A percentile compares a stretch with the other conserved stretches of the same genome.
Conservation (phyloP, 371 early-diverging fungal species). For the Rhizopus stolonifer region DNA sequence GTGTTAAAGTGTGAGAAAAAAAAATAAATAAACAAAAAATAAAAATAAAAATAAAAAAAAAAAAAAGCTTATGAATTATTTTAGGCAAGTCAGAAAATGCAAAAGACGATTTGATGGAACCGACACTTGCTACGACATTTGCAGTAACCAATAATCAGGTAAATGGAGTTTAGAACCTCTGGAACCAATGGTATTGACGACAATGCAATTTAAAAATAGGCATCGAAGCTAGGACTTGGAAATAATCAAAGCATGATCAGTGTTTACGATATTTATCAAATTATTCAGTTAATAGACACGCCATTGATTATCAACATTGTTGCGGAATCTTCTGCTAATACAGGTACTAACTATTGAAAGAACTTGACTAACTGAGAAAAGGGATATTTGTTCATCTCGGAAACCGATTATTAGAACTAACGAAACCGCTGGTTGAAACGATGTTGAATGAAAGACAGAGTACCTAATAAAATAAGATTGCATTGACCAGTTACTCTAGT, state of each 20-base stretch:
- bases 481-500: constrained; percentile 15
- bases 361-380: too few species aligned
- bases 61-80: not conserved
- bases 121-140: constrained; percentile 40
- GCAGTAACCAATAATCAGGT: constrained; percentile 47
- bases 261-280: constrained; percentile 57
- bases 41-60: too few species aligned
- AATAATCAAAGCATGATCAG: constrained; percentile 62
- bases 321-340: constrained; percentile 55
- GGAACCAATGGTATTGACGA: constrained; percentile 3
- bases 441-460: constrained; percentile 15
- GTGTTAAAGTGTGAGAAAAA: constrained; percentile 53
- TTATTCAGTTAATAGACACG: constrained; percentile 59
- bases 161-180: constrained; percentile 5
- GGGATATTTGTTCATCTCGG: constrained; percentile 39
- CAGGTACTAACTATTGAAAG: too few species aligned
- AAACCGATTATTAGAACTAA: constrained; percentile 23
- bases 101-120: constrained; percentile 28
- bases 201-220: constrained; percentile 35
- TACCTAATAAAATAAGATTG: constrained; percentile 5
- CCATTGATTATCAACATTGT: constrained; percentile 62
- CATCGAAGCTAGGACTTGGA: constrained; percentile 63
- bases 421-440: constrained; percentile 32
- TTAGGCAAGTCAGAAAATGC: constrained; percentile 34
- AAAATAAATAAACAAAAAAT: not conserved